Base-by-base conservation (phyloP, 495 filamentous ascomycete species). In the Aspergillus saccharolyticus region DNA sequence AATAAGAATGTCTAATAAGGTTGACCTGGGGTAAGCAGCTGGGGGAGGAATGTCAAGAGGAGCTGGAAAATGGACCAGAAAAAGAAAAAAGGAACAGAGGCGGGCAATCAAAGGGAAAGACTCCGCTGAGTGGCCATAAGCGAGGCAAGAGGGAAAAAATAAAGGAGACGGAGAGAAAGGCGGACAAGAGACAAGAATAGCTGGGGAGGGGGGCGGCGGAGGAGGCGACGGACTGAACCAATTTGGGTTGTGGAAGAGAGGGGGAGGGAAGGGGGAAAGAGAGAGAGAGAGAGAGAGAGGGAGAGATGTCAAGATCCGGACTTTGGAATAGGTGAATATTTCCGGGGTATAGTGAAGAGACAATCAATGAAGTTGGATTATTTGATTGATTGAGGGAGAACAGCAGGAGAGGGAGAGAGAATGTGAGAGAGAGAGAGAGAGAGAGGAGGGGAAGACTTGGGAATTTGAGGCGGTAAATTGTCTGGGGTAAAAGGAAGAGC, bases 141-240 rank as follows among this genome's bases (percentile, higher is more conserved):
- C 63, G 63, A 66, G 55, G 47, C 43, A 49, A 44, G 54, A 66
- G 52, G 43, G 28, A 49, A 44, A 46, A 52, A 48, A 33, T 28
- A 46, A 54, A 50, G 48, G 44, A 57, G 47, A 56, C 22, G 44
- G 33, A 12, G 12, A 39, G 33, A 45, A 58, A 54, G 48, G 24
- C 24, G 44, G 47, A 18, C 39, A 55, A 22, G 45, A 28, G 42
- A 48, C 19, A 52, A 28, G 25, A 28, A 28, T 28, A 28, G 25
- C 3, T 28, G 25, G 43, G 58, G 44, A 51, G 58, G 50, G 53
- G 58, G 44, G 54, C 53, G 50, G 53, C 58, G 44, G 56, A 47
- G 58, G 60, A 63, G 56, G 56, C 64, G 42, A 58, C 63, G 65
- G 56, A 49, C 54, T 62, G 48, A 56, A 61, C 66, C 64, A 63